A percentile compares a stretch with the other conserved stretches of the same genome.
Evolutionary conservation across 2,329 filamentous ascomycete species (phyloP).

Genomic region (Exophiala sp.): DNA sequence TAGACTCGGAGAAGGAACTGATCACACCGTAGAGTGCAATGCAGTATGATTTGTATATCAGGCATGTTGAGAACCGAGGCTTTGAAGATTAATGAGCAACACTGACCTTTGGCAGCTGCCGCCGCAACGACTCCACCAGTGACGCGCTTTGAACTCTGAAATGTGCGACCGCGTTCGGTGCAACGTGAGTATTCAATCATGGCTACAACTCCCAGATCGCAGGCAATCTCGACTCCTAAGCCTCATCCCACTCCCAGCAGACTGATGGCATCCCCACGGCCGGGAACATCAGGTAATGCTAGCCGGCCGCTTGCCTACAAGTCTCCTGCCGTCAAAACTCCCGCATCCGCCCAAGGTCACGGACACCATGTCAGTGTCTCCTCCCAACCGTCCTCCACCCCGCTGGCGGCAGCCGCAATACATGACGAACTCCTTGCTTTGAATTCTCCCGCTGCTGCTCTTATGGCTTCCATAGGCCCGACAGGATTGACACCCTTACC

Average conservation of each 20-base stretch:
- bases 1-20: too few relatives aligned
- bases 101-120: too few relatives aligned
- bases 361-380: conserved; percentile 36
- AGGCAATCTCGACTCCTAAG: conserved; percentile 32
- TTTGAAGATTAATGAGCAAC: too few relatives aligned
- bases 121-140: too few relatives aligned
- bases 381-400: conserved; percentile 43
- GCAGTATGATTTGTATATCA: too few relatives aligned
- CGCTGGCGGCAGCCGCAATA: conserved; percentile 36
- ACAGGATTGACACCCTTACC: conserved; percentile 26
- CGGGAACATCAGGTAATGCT: conserved; percentile 38
- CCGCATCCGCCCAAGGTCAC: conserved; percentile 37
- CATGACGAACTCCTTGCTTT: conserved; percentile 43
- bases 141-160: not conserved
- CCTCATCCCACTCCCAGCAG: conserved; percentile 42
- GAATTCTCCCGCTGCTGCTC: conserved; percentile 45
- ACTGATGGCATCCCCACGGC: conserved; percentile 43
- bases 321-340: conserved; percentile 44
- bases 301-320: conserved; percentile 41
- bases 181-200: conserved; percentile 29
- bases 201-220: conserved; percentile 41
- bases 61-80: too few relatives aligned
- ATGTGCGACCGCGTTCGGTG: not conserved
- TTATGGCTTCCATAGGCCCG: conserved; percentile 27
- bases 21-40: too few relatives aligned